Conservation (phyloP, 345 rosid genomes). For the Cardamine resedifolia region DNA sequence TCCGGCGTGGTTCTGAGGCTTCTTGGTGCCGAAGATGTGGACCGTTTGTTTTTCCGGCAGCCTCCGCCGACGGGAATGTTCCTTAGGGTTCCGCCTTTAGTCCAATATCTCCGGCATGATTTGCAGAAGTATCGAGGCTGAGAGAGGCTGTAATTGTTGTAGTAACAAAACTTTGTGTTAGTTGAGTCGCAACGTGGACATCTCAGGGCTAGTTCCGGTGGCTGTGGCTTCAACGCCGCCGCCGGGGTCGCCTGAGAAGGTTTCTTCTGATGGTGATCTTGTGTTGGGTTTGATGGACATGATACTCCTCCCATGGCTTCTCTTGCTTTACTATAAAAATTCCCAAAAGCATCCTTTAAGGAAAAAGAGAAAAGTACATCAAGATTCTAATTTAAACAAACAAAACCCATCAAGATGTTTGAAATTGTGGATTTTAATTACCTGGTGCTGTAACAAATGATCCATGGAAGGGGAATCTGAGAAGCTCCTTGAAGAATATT, state of each 20-base stretch:
- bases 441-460: constrained; percentile 35
- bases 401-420: constrained; percentile 2
- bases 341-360: constrained; percentile 33
- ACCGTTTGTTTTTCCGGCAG: constrained; percentile 70
- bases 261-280: constrained; percentile 30
- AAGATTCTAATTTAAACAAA: constrained; percentile 17
- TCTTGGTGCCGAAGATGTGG: constrained; percentile 45
- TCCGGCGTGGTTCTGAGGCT: constrained; percentile 47
- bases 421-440: constrained; percentile 11
- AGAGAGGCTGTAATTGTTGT: constrained; percentile 85
- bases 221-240: constrained; percentile 50
- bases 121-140: constrained; percentile 91
- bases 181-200: constrained; percentile 82
- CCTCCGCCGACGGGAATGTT: constrained; percentile 86
- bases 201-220: constrained; percentile 60
- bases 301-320: constrained; percentile 37
- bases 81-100: constrained; percentile 80
- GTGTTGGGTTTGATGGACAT: constrained; percentile 25
- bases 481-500: constrained; percentile 19
- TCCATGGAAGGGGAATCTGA: constrained; percentile 31
- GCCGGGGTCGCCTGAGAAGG: constrained; percentile 22
- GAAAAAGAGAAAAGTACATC: not conserved
- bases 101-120: constrained; percentile 82
- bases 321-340: constrained; percentile 31
- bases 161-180: constrained; percentile 86